A percentile compares a stretch with the other conserved stretches of the same genome.
Evolutionary conservation across 177 flowering plant species (phyloP).

Genomic region (Telopea speciosissima): DNA sequence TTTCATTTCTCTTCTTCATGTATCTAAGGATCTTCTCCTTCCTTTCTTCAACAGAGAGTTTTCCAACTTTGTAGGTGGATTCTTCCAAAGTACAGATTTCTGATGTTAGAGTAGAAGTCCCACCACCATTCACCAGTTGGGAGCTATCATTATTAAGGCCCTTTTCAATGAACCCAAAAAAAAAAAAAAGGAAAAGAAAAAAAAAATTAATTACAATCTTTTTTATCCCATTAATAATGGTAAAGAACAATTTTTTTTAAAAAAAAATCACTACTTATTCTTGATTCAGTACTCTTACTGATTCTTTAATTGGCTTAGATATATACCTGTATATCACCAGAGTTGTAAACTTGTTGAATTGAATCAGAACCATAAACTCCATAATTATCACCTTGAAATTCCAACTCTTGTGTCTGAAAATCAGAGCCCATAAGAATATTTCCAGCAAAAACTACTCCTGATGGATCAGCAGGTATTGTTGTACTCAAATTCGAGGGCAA

Average conservation of each 20-base stretch:
- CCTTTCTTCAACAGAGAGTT: constrained; percentile 67
- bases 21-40: constrained; percentile 78
- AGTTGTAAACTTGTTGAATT: constrained; percentile 29
- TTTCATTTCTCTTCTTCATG: constrained; percentile 77
- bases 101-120: constrained; percentile 32
- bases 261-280: no score
- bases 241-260: no score
- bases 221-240: no score
- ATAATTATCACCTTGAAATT: constrained; percentile 44
- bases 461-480: constrained; percentile 29
- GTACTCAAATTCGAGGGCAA: constrained; percentile 23
- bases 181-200: neutral
- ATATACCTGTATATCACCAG: constrained; percentile 58
- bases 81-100: constrained; percentile 56
- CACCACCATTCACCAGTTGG: constrained; percentile 33
- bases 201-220: no score
- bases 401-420: constrained; percentile 42
- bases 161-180: constrained; percentile 12
- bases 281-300: neutral
- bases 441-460: constrained; percentile 28
- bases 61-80: constrained; percentile 51
- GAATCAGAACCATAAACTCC: constrained; percentile 41
- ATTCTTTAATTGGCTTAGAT: no score
- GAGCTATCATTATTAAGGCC: constrained; percentile 39
- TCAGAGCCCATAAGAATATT: constrained; percentile 32